These are phyloP conservation scores for Phycomyces blakesleeanus DNA, from an alignment of 192 early-diverging fungal genomes.

Conservation along the genomic window DNA sequence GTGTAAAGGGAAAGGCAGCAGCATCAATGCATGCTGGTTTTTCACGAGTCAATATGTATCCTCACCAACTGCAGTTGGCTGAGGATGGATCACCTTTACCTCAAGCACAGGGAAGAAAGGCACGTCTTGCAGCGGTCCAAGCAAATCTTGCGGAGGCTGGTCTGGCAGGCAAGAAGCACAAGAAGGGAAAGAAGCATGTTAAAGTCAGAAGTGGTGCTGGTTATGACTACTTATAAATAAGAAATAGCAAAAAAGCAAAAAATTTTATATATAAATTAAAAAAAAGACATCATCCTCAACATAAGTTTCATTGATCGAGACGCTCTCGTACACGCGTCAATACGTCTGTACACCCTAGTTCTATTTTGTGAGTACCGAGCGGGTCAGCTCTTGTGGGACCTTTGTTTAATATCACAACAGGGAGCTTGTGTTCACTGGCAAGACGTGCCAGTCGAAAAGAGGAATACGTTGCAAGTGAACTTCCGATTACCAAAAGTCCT, in stretches of 20 bases:
- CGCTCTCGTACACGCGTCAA: conserved; percentile 19
- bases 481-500: conserved; percentile 75
- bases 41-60: conserved; percentile 57
- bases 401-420: conserved; percentile 67
- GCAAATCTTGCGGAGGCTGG: conserved; percentile 27
- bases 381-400: conserved; percentile 75
- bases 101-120: conserved; percentile 27
- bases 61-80: conserved; percentile 49
- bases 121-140: conserved; percentile 25
- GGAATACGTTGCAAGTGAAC: conserved; percentile 79
- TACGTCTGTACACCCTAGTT: conserved; percentile 37
- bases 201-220: conserved; percentile 71
- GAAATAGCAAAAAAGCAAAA: not conserved
- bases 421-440: conserved; percentile 56
- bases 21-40: conserved; percentile 36
- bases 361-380: conserved; percentile 45
- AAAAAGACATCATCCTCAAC: no score
- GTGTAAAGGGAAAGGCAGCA: conserved; percentile 37
- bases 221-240: conserved; percentile 37
- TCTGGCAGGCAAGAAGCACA: conserved; percentile 53
- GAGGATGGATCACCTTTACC: conserved; percentile 44
- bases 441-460: conserved; percentile 71
- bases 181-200: conserved; percentile 74
- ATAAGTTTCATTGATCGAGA: no score
- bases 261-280: no score